Base-by-base conservation (phyloP, 1,284 basidiomycete species). In the Cryptococcus sp. region DNA sequence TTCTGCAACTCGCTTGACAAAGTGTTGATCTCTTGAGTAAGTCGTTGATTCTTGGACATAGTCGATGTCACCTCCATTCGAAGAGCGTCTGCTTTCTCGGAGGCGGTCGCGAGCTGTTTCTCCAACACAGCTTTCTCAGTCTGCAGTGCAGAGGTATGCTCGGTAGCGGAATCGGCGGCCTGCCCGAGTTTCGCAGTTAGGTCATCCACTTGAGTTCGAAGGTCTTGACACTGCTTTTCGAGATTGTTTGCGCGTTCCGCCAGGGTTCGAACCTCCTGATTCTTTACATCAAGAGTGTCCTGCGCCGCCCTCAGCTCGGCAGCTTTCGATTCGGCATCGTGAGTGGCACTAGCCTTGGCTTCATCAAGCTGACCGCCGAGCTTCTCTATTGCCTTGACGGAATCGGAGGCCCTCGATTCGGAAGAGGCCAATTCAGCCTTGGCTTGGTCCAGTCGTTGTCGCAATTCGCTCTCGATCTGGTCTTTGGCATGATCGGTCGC, bases 101-200 rank as follows among this genome's bases (percentile, higher is more conserved):
- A 22, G 23, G 32, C 41, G n/a, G 43, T 19, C 9, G n/a, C 50
- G 13, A 56, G 24, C 32, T 47, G 23, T 16, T 2, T n/a, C 22
- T 51, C 42, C 1, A 52, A 4, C 1, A 22, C n/a, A 1, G 50
- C 21, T 24, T 53, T 53, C 19, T 44, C 47, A 16, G 32, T 18
- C 21, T 57, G 50, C 13, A 55, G 32, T 19, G 39, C 32, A 2
- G 23, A 14, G 13, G 50, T n/a, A 16, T 37, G 49, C 21, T 45
- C 25, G 7, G 34, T 34, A 16, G 36, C 36, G 16, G 36, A 39
- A 4, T 19, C 18, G 14, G 36, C 18, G n/a, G 36, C 36, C 3
- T 13, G 42, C 13, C 22, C 19, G 4, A 22, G 7, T 7, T 45
- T 39, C 13, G 41, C 13, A 31, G 48, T 36, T 4, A 22, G n/a